Evolutionary conservation across 1,284 basidiomycete genomes (phyloP).

Genomic region (Sanghuangporus baumii): DNA sequence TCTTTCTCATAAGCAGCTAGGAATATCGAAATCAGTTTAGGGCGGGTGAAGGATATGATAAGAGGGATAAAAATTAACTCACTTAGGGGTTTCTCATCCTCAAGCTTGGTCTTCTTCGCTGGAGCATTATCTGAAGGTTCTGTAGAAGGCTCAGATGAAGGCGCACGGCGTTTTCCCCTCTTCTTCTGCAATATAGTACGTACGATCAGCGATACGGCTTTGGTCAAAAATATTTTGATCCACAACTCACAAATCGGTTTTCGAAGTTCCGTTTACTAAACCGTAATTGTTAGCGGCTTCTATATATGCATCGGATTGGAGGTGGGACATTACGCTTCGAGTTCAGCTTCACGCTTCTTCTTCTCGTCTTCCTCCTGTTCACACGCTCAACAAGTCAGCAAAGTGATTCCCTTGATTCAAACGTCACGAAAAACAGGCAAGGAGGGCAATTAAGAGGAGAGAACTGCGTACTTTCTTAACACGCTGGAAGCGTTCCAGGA

Average conservation of each 20-base stretch:
- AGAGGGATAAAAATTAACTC: slow-evolving; percentile 17
- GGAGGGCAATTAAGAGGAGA: background rate
- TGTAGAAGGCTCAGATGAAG: slow-evolving; percentile 33
- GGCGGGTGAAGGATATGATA: background rate
- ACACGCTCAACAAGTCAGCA: background rate
- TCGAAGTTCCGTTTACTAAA: slow-evolving; percentile 55
- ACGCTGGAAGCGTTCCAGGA: slow-evolving; percentile 52
- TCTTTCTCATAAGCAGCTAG: slow-evolving; percentile 33
- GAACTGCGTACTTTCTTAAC: slow-evolving; percentile 37
- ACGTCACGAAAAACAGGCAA: background rate
- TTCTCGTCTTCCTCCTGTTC: slow-evolving; percentile 54
- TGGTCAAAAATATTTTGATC: background rate
- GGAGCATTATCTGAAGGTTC: slow-evolving; percentile 28
- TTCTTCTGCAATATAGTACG: slow-evolving; percentile 46
- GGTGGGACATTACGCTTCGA: slow-evolving; percentile 37
- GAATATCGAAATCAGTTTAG: background rate
- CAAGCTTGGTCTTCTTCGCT: slow-evolving; percentile 35
- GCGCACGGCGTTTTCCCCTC: slow-evolving; percentile 48
- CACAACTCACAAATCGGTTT: slow-evolving; percentile 51
- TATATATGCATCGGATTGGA: background rate
- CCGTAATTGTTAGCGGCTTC: slow-evolving; percentile 3
- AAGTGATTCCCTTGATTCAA: background rate
- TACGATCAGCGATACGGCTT: background rate
- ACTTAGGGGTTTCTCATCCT: slow-evolving; percentile 28
- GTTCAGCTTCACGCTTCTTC: slow-evolving; percentile 44